These are phyloP conservation scores for Iberis pinnata DNA, from an alignment of 345 rosid species.

Conservation along the genomic window DNA sequence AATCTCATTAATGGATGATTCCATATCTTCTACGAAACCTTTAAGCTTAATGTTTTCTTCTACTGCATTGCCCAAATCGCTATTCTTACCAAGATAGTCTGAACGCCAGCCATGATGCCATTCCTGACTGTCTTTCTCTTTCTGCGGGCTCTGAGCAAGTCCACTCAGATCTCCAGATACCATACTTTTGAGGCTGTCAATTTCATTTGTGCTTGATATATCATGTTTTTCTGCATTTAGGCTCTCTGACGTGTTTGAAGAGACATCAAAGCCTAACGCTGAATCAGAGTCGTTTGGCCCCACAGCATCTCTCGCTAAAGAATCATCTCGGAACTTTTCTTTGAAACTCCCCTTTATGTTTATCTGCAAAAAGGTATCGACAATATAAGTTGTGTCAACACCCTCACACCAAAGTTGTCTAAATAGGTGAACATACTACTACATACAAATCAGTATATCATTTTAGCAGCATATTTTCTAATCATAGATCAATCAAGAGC, in stretches of 20 bases:
- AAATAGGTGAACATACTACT: neutral
- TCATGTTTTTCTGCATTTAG: slow-evolving; percentile 80
- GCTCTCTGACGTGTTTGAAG: slow-evolving; percentile 83
- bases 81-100: slow-evolving; percentile 55
- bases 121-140: slow-evolving; percentile 51
- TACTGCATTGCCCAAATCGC: slow-evolving; percentile 48
- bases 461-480: neutral
- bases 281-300: slow-evolving; percentile 48
- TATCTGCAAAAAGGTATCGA: slow-evolving; percentile 39
- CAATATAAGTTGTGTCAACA: slow-evolving; percentile 8
- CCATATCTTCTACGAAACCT: slow-evolving; percentile 73
- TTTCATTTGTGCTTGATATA: slow-evolving; percentile 59
- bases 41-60: slow-evolving; percentile 76
- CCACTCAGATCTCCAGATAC: slow-evolving; percentile 70
- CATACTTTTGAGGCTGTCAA: slow-evolving; percentile 65
- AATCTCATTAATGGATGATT: slow-evolving; percentile 68
- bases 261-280: slow-evolving; percentile 70
- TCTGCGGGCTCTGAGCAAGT: slow-evolving; percentile 49
- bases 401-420: slow-evolving; percentile 5
- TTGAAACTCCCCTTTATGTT: slow-evolving; percentile 49
- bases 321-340: slow-evolving; percentile 48
- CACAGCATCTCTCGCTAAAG: slow-evolving; percentile 40
- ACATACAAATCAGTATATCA: slow-evolving; percentile 7
- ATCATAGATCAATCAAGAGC: neutral
- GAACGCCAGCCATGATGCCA: slow-evolving; percentile 62